These are phyloP conservation scores for Hyaloscypha finlandica DNA, from an alignment of 495 filamentous ascomycete species.

Conservation along the genomic window DNA sequence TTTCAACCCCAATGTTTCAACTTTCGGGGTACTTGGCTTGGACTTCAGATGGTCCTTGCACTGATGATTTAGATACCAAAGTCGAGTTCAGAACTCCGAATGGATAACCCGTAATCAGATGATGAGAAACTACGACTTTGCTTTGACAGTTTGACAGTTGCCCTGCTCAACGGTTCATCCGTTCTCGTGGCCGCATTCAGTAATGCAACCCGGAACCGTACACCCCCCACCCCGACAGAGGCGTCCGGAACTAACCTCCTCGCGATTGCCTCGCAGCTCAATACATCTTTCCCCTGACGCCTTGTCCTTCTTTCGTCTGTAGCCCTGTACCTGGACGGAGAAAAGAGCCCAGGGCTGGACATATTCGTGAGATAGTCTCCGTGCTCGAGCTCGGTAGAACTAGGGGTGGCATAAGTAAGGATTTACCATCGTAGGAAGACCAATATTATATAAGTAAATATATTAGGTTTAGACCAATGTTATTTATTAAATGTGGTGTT, in stretches of 20 bases:
- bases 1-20: not conserved
- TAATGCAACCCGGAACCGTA: not conserved
- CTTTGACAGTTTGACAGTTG: not conserved
- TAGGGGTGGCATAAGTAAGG: too few species aligned
- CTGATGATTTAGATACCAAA: not conserved
- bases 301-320: not conserved
- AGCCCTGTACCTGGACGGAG: not conserved
- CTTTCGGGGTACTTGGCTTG: not conserved
- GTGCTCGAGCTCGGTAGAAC: too few species aligned
- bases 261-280: not conserved
- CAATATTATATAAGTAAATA: too few species aligned
- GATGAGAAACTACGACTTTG: not conserved
- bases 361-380: too few species aligned
- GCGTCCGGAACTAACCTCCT: not conserved
- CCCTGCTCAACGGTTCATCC: not conserved
- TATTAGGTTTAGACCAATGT: too few species aligned
- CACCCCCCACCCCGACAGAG: not conserved
- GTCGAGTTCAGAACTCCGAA: not conserved
- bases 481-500: too few species aligned
- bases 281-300: not conserved
- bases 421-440: too few species aligned
- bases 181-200: not conserved
- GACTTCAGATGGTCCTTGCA: not conserved
- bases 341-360: not conserved
- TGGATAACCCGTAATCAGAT: not conserved